Evolutionary conservation across 169 alveolate species (phyloP), one percentile per base, ranked within the genome.

Genomic region (Plasmodium fragile): DNA sequence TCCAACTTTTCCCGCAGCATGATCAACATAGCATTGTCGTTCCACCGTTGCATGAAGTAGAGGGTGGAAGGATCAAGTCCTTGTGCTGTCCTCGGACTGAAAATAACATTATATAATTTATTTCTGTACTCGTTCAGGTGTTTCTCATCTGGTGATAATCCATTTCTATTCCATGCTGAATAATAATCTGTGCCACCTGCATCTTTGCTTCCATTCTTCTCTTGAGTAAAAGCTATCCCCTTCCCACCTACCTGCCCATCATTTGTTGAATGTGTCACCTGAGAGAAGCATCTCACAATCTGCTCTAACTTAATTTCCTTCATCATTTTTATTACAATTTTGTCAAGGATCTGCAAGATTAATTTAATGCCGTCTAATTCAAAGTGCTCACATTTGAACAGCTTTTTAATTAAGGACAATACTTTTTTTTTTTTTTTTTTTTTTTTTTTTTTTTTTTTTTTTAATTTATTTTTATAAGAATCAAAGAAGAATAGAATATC

Each of bases 401-500:
- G 52, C 70, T 70, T 87, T 45, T 78, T 75, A 34, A 87, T 4
- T 36, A 59, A 28, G 4, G 41, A 77, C 11, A 87, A 18, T 4
- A 79, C 18, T 11, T 87, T 79, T 28, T 30, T 72, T n/a, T 6
- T 83, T 30, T 69, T 69, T 83, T 30, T 69, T 69, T 32, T 49
- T 30, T 39, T 85, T 69, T 69, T 83, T 30, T 69, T 69, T 32
- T 49, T 30, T 39, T 85, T 72, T 65, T 65, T 83, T 65, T 87
- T 87, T 77, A 71, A 43, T 87, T 87, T 59, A 55, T 87, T 87
- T 53, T 77, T 82, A 78, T 87, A 87, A 11, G 85, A 16, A 79
- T 87, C 93, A 55, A 87, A 87, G 80, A 87, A 87, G 59, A 87
- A 87, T 11, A 77, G 81, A 59, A 87, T 87, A 25, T 87, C 93